phyloP scores from a whole-genome alignment of 2,329 filamentous ascomycete species.

The Fusarium denticulatum region DNA sequence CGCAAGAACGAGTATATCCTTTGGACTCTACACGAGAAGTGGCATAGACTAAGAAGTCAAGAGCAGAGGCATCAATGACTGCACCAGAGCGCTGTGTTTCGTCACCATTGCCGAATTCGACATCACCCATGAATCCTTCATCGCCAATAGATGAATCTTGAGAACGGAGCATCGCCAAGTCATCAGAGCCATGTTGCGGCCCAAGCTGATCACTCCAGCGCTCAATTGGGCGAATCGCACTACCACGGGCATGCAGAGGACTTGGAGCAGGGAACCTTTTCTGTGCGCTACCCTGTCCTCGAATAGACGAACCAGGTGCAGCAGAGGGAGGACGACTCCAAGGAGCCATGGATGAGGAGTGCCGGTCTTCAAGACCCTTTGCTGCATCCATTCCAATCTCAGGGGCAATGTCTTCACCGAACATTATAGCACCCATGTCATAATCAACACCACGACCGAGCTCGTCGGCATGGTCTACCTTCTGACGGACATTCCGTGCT shows the following conservation, averaged over 20 bases:
- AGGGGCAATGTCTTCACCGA: slow-evolving; percentile 57
- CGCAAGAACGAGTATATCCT: slow-evolving; percentile 47
- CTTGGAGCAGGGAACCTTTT: slow-evolving; percentile 49
- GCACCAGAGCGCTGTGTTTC: slow-evolving; percentile 48
- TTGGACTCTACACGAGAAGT: slow-evolving; percentile 49
- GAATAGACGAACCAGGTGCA: slow-evolving; percentile 58
- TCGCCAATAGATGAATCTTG: slow-evolving; percentile 48
- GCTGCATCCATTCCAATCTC: slow-evolving; percentile 78
- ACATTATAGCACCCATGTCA: slow-evolving; percentile 43
- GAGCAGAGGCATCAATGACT: slow-evolving; percentile 56
- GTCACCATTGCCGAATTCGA: slow-evolving; percentile 33
- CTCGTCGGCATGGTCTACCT: slow-evolving; percentile 45
- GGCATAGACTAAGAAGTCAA: slow-evolving; percentile 58
- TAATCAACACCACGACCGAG: slow-evolving; percentile 42
- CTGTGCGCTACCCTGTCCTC: slow-evolving; percentile 52
- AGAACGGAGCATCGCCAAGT: slow-evolving; percentile 41
- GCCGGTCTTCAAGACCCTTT: slow-evolving; percentile 73
- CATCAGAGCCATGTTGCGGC: slow-evolving; percentile 48
- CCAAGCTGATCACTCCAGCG: slow-evolving; percentile 57
- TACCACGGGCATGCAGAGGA: slow-evolving; percentile 52
- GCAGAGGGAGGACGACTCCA: slow-evolving; percentile 62
- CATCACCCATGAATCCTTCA: slow-evolving; percentile 24
- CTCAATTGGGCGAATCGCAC: slow-evolving; percentile 53
- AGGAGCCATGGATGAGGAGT: slow-evolving; percentile 62
- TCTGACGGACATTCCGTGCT: slow-evolving; percentile 52